phyloP scores from a whole-genome alignment of 148 eudicot genomes.

The Hydrangea macrophylla region DNA sequence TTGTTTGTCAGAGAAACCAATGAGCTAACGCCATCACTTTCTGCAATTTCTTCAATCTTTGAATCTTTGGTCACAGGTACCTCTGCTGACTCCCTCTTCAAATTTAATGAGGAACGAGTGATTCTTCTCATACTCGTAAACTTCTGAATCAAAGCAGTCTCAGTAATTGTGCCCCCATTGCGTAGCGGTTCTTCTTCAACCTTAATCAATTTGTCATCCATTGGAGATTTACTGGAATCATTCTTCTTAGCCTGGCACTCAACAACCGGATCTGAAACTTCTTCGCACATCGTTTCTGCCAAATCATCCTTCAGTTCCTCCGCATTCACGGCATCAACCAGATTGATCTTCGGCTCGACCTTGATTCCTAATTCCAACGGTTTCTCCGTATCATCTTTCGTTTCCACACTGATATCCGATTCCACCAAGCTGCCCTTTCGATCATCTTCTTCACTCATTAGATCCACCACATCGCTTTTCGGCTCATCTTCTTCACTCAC shows the following conservation, averaged over 20 bases:
- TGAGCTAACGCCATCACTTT: neutral
- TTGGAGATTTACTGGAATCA: neutral
- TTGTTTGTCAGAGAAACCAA: slow-evolving; percentile 6
- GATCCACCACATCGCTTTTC: slow-evolving; percentile 20
- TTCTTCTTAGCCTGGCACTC: neutral
- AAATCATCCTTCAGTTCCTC: slow-evolving; percentile 15
- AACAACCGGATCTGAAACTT: neutral
- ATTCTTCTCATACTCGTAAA: slow-evolving; percentile 21
- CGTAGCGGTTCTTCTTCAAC: neutral
- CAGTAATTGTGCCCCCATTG: neutral
- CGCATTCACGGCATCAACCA: neutral
- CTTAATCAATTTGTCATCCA: slow-evolving; percentile 5
- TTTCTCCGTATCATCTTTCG: neutral
- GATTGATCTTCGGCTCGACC: neutral
- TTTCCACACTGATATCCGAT: slow-evolving; percentile 18
- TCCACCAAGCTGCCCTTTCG: slow-evolving; percentile 15
- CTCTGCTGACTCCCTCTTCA: slow-evolving; percentile 5
- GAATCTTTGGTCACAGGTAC: neutral
- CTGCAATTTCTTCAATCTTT: neutral
- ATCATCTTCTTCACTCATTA: slow-evolving; percentile 32
- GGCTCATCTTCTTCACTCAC: slow-evolving; percentile 35
- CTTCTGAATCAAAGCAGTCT: slow-evolving; percentile 13
- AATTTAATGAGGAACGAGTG: slow-evolving; percentile 27
- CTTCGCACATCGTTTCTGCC: neutral
- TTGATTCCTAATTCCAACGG: neutral